Base-by-base conservation (phyloP, 2,329 filamentous ascomycete genomes). In the Setomelanomma holmii region DNA sequence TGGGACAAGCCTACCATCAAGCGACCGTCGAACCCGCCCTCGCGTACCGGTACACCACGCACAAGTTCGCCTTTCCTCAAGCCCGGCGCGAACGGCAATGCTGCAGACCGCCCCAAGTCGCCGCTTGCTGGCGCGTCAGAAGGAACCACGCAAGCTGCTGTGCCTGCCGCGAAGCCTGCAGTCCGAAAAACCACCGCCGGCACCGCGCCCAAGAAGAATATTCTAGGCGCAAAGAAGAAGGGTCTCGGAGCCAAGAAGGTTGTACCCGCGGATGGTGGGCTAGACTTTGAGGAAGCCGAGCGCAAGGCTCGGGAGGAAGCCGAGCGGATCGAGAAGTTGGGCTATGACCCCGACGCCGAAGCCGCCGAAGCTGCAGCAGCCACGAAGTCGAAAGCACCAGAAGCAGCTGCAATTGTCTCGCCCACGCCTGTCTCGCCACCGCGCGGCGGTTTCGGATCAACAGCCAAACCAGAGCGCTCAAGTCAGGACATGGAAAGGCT, bases 1-100 rank as follows among this genome's bases (percentile, higher is more conserved):
- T 99, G 93, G 95, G 95, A 98, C 72, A 97, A 98, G 80, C 95
- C 95, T 19, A 86, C 92, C 4, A 96, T 99, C 78, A 99, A 98
- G 83, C 88, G 92, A 66, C 93, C 93, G 30, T 97, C 91, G 60
- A 96, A 96, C 62, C 93, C 95, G 14, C 85, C 95, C 38, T 97
- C 93, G 33, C 89, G 95, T 69, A 95, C 91, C 38, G 88, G 86
- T 45, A 98, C 95, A 2, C 93, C 93, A 12, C 88, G 90, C 3
- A 83, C 89, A 10, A 85, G 86, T 4, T 97, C 93, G n/a, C 93
- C 95, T 1, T 96, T 97, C 82, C 82, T 97, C 55, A 93, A 87
- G 71, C 83, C 90, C 12, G 81, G 80, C 53, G 76, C 82, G 41
- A 85, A 84, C 58, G 86, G 86, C 57, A 93, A 86, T 55, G 76